phyloP scores from a whole-genome alignment of 345 rosid genomes.

The Rhodamnia rubescens region DNA sequence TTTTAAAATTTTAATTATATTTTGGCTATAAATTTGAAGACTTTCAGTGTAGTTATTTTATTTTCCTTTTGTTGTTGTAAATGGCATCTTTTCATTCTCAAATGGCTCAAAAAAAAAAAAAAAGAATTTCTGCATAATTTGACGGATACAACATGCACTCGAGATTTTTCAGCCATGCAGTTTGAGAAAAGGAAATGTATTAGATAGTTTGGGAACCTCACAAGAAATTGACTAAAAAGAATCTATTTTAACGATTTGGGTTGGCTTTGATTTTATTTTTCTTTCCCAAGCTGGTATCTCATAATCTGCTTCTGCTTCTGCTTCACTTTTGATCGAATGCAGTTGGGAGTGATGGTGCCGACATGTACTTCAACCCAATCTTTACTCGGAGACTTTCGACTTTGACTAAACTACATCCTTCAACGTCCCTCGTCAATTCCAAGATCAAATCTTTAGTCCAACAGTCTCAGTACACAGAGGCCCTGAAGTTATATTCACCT shows the following conservation, averaged over 20 bases:
- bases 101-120: too few relatives aligned
- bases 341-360: not conserved
- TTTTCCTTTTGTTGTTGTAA: too few relatives aligned
- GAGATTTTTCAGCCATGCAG: not conserved
- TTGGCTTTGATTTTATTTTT: not conserved
- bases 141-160: not conserved
- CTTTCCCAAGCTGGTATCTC: not conserved
- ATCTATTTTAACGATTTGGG: not conserved
- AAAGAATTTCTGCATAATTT: too few relatives aligned
- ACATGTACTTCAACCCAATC: slow-evolving; percentile 6
- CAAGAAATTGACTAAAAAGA: not conserved
- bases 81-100: too few relatives aligned
- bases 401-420: not conserved
- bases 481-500: slow-evolving; percentile 42
- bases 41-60: too few relatives aligned
- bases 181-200: not conserved
- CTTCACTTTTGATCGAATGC: not conserved
- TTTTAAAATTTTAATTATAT: not conserved
- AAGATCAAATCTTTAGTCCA: slow-evolving; percentile 33
- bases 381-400: slow-evolving; percentile 14
- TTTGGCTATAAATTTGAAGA: not conserved
- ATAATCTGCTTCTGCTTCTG: not conserved
- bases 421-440: slow-evolving; percentile 15
- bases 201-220: not conserved
- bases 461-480: slow-evolving; percentile 27